phyloP scores from a whole-genome alignment of 768 basidiomycete species.

The Trametes sanguinea region DNA sequence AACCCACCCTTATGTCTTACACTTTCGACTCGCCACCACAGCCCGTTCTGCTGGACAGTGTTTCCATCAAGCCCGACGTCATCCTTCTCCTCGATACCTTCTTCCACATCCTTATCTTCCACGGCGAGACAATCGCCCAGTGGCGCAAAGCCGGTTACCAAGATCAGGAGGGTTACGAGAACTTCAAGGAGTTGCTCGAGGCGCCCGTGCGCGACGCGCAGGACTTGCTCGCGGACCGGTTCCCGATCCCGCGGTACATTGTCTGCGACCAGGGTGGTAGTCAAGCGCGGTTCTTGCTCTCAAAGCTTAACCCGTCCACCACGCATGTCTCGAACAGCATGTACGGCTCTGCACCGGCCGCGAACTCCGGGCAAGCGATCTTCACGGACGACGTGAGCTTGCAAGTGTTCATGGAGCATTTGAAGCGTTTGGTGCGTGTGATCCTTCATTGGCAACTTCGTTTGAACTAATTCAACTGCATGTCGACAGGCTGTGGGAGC shows the following conservation, averaged over 20 bases:
- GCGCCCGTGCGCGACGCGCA: conserved; percentile 87
- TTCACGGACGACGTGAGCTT: conserved; percentile 99
- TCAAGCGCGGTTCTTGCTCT: conserved; percentile 96
- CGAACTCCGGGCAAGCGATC: conserved; percentile 83
- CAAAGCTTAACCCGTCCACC: conserved; percentile 96
- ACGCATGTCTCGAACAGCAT: conserved; percentile 93
- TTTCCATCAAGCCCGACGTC: conserved; percentile 97
- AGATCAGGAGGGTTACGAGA: conserved; percentile 98
- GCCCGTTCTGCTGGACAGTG: conserved; percentile 94
- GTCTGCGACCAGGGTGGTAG: conserved; percentile 97
- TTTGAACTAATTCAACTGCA: too few species aligned
- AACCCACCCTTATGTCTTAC: conserved; percentile 99
- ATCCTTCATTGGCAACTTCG: background rate
- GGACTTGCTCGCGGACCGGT: conserved; percentile 93
- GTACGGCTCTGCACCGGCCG: conserved; percentile 77
- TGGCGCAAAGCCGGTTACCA: conserved; percentile 99
- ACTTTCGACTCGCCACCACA: conserved; percentile 89
- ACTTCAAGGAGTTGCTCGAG: conserved; percentile 93
- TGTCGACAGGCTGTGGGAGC: conserved; percentile 62
- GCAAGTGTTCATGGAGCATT: conserved; percentile 96
- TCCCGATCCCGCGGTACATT: conserved; percentile 97
- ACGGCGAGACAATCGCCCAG: conserved; percentile 94
- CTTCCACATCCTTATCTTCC: conserved; percentile 99
- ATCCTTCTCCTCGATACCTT: conserved; percentile 97
- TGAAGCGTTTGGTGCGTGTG: conserved; percentile 81